Percentiles rank a stretch among this genome's conserved stretches.
Evolutionary conservation across 2,329 filamentous ascomycete genomes (phyloP).

Genomic region (Alternaria brassicae): DNA sequence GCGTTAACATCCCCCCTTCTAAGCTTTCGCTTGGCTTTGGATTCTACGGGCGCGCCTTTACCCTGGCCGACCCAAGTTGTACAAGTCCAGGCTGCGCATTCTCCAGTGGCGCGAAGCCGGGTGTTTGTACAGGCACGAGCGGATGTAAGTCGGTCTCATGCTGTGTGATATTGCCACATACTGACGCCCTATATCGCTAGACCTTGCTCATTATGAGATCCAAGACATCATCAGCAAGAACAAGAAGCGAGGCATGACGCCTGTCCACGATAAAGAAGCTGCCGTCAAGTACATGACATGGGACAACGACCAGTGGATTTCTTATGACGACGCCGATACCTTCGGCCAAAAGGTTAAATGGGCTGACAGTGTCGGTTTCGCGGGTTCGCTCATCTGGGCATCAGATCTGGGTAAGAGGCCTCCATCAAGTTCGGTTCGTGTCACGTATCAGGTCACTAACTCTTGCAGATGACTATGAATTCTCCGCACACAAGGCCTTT

Average conservation of each 20-base stretch:
- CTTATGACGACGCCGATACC: conserved; percentile 36
- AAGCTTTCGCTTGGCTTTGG: conserved; percentile 54
- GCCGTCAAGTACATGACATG: conserved; percentile 34
- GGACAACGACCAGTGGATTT: conserved; percentile 36
- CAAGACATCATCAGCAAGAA: conserved; percentile 17
- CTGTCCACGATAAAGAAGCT: conserved; percentile 15
- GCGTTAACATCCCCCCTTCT: conserved; percentile 49
- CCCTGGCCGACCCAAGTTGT: conserved; percentile 21
- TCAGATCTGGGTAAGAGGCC: background rate
- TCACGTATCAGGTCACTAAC: too few species aligned
- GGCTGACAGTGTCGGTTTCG: conserved; percentile 28
- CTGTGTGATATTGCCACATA: too few species aligned
- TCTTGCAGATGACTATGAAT: too few species aligned
- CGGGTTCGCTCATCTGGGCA: conserved; percentile 8
- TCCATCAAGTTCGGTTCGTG: too few species aligned
- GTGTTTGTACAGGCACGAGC: conserved; percentile 22
- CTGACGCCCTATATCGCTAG: too few species aligned
- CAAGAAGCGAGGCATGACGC: conserved; percentile 12
- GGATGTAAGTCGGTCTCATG: too few species aligned
- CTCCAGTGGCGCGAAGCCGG: conserved; percentile 5
- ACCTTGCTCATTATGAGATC: conserved; percentile 29
- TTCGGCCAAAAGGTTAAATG: conserved; percentile 60
- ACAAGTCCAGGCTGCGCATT: conserved; percentile 11
- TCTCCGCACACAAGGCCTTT: too few species aligned
- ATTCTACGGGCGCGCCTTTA: conserved; percentile 53